A percentile compares a stretch with the other conserved stretches of the same genome.
Evolutionary conservation across 495 filamentous ascomycete genomes (phyloP).

Genomic region (Achaetomiella virescens): DNA sequence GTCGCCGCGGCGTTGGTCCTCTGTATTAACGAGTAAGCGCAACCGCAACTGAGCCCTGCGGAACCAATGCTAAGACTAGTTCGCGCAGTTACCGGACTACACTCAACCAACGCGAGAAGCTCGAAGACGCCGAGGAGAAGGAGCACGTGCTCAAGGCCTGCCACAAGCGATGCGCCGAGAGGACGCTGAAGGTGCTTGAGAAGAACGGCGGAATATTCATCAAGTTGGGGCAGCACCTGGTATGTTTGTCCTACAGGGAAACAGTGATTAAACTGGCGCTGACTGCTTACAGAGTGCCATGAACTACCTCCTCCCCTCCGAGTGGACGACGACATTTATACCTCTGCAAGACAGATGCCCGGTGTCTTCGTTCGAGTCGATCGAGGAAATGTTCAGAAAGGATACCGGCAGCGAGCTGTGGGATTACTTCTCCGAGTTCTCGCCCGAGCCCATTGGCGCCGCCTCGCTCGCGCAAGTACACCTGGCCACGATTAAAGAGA

Average conservation of each 20-base stretch:
- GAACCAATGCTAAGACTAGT: constrained; percentile 9
- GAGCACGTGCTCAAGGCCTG: constrained; percentile 68
- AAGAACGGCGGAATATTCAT: constrained; percentile 97
- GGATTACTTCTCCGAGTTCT: constrained; percentile 81
- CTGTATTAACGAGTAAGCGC: constrained; percentile 83
- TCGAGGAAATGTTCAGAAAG: constrained; percentile 73
- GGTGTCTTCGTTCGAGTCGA: constrained; percentile 83
- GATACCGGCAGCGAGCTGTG: constrained; percentile 78
- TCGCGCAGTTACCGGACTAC: constrained; percentile 71
- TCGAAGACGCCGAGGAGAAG: constrained; percentile 55
- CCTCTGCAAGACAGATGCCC: constrained; percentile 95
- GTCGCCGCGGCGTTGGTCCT: constrained; percentile 70
- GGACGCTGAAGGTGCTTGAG: constrained; percentile 81
- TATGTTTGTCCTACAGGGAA: constrained; percentile 20
- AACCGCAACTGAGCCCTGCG: neutral
- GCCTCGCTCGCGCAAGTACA: constrained; percentile 96
- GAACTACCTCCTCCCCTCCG: constrained; percentile 86
- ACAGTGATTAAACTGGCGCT: neutral
- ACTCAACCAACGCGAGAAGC: constrained; percentile 57
- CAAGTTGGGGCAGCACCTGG: constrained; percentile 91
- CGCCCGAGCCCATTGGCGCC: constrained; percentile 73
- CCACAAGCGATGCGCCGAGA: constrained; percentile 81
- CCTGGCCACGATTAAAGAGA: constrained; percentile 75
- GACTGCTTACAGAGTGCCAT: constrained; percentile 62
- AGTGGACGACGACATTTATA: constrained; percentile 96